Evolutionary conservation across 306 rosid species (phyloP).

Genomic region (Chamaecrista fasciculata): DNA sequence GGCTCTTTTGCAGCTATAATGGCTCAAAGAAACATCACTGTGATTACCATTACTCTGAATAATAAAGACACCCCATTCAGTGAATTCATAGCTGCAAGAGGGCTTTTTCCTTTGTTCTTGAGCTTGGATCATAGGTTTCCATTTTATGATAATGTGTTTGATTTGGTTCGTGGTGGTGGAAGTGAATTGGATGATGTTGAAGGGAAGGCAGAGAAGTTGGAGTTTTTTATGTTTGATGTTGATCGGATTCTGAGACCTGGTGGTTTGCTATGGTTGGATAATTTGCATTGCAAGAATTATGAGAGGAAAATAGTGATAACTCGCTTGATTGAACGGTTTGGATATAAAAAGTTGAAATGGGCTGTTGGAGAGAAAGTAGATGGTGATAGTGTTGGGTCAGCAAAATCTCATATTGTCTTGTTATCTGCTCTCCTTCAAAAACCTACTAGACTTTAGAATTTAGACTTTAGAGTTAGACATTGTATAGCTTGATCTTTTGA

Average conservation of each 20-base stretch:
- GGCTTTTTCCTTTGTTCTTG: slow-evolving; percentile 74
- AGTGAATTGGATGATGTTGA: slow-evolving; percentile 70
- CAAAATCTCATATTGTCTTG: slow-evolving; percentile 61
- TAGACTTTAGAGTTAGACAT: no score
- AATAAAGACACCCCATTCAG: slow-evolving; percentile 79
- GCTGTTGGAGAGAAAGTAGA: slow-evolving; percentile 82
- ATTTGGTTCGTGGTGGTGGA: slow-evolving; percentile 59
- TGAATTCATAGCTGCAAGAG: slow-evolving; percentile 92
- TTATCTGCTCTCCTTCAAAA: slow-evolving; percentile 90
- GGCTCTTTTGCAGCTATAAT: slow-evolving; percentile 90
- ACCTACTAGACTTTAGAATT: slow-evolving; percentile 61
- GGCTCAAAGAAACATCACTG: slow-evolving; percentile 85
- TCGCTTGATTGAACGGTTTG: slow-evolving; percentile 78
- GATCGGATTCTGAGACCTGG: slow-evolving; percentile 82
- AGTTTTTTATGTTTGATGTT: slow-evolving; percentile 83
- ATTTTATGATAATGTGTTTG: slow-evolving; percentile 82
- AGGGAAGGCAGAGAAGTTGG: slow-evolving; percentile 69
- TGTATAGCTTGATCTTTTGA: no score
- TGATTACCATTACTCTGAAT: slow-evolving; percentile 66
- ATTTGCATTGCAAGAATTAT: slow-evolving; percentile 64
- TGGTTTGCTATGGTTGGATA: slow-evolving; percentile 93
- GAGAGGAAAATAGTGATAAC: slow-evolving; percentile 69
- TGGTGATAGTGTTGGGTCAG: slow-evolving; percentile 48
- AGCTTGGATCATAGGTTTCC: slow-evolving; percentile 91
- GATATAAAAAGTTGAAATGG: slow-evolving; percentile 92